Evolutionary conservation across 2,329 filamentous ascomycete species (phyloP), one percentile per base, ranked within the genome.

Genomic region (Penicillium thymicola): DNA sequence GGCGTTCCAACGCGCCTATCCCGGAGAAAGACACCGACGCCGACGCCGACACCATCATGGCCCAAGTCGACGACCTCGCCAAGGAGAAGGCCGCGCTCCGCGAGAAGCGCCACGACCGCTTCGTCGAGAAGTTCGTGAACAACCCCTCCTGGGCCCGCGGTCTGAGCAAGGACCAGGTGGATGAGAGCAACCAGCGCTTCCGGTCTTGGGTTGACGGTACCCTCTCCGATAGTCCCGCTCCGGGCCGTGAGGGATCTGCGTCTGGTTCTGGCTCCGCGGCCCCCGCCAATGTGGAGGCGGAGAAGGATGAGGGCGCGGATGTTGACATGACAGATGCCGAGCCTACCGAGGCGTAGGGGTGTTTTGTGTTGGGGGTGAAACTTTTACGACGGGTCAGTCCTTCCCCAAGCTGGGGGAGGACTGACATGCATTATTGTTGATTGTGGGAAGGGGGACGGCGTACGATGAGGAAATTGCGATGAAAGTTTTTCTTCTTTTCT

Each of bases 61-160:
- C 72, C 46, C 58, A 64, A 36, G 55, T 62, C 5, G 71, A 74
- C 9, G 70, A 75, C 36, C 65, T 71, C 21, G 71, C 67, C 51
- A 74, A 71, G 60, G 72, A 73, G 36, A 64, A 67, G 30, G 59
- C 67, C 4, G 67, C 73, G 1, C 67, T 75, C 16, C 75, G 66
- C 54, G 75, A 76, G 59, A 75, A 75, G 59, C 75, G 78, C 38
- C 77, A 70, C 18, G 75, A 81, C 55, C 72, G 74, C 43, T 82
- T 82, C 64, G 73, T 73, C 49, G 78, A 81, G 64, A 81, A 80
- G 60, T 82, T 81, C 53, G 75, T 81, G 56, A 80, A 79, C 61
- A 82, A 82, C 55, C 79, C 77, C 28, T 70, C 65, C 54, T 82
- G 80, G 80, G 79, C 80, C 58, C 78, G 78, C 52, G 77, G 76